A percentile compares a stretch with the other conserved stretches of the same genome.
phyloP scores from a whole-genome alignment of 164 flowering plant species.

The Piper betle region DNA sequence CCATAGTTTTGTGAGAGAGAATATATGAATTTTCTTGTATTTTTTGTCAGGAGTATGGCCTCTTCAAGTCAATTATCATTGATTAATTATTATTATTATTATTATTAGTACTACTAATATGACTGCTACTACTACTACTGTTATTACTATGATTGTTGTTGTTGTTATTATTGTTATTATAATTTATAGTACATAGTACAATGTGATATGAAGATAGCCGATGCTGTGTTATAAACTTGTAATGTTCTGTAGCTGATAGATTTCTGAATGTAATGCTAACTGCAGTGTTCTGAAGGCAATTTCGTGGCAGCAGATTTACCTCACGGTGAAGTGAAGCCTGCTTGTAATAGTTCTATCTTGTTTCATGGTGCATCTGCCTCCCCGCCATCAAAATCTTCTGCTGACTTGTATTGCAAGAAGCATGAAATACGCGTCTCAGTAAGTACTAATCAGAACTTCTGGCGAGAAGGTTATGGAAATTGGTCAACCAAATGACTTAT shows the following conservation, averaged over 20 bases:
- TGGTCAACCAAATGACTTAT: not conserved
- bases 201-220: not conserved
- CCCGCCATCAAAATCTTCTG: constrained; percentile 10
- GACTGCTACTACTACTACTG: too few relatives aligned
- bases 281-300: constrained; percentile 22
- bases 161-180: too few relatives aligned
- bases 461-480: not conserved
- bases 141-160: too few relatives aligned
- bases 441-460: not conserved
- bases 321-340: constrained; percentile 11
- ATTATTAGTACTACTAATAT: too few relatives aligned
- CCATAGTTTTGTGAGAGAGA: too few relatives aligned
- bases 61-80: too few relatives aligned
- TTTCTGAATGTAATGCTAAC: not conserved
- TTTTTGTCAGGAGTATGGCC: too few relatives aligned
- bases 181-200: too few relatives aligned
- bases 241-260: not conserved
- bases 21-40: too few relatives aligned
- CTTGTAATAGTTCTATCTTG: not conserved
- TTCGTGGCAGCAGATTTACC: constrained; percentile 17
- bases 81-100: too few relatives aligned
- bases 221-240: too few relatives aligned
- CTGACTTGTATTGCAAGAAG: constrained; percentile 51
- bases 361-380: constrained; percentile 2
- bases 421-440: constrained; percentile 74